These are phyloP conservation scores for Ogataea pignaliae DNA, from an alignment of 805 yeast species.

Conservation along the genomic window DNA sequence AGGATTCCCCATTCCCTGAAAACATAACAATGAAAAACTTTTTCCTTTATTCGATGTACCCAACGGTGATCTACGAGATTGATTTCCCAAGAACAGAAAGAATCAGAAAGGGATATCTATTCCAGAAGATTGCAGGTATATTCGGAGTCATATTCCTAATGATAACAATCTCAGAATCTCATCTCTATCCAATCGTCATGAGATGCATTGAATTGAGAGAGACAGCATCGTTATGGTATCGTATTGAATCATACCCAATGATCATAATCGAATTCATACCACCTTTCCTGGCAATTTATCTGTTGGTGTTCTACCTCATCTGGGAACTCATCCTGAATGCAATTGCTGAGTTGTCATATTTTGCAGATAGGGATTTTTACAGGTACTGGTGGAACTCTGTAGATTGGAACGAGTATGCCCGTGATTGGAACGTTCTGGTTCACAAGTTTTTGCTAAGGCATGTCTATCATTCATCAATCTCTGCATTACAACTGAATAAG, in stretches of 20 bases:
- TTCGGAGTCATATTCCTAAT: conserved; percentile 83
- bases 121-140: conserved; percentile 68
- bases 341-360: conserved; percentile 81
- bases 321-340: conserved; percentile 94
- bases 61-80: conserved; percentile 80
- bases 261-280: conserved; percentile 72
- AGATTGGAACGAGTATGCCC: conserved; percentile 88
- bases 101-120: conserved; percentile 66
- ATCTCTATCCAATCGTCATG: conserved; percentile 68
- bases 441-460: conserved; percentile 86
- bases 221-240: conserved; percentile 39
- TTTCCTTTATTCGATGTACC: conserved; percentile 80
- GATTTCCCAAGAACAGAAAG: conserved; percentile 71
- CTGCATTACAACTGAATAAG: conserved; percentile 65
- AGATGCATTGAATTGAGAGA: conserved; percentile 51
- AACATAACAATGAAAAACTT: conserved; percentile 65
- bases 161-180: conserved; percentile 74
- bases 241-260: conserved; percentile 47
- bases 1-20: conserved; percentile 53
- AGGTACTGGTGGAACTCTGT: conserved; percentile 98
- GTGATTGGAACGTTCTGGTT: conserved; percentile 94
- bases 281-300: conserved; percentile 69
- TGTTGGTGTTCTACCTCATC: conserved; percentile 79
- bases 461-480: conserved; percentile 87
- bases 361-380: conserved; percentile 89